Conservation (phyloP, 1,284 basidiomycete species). For the Volvariella volvacea region DNA sequence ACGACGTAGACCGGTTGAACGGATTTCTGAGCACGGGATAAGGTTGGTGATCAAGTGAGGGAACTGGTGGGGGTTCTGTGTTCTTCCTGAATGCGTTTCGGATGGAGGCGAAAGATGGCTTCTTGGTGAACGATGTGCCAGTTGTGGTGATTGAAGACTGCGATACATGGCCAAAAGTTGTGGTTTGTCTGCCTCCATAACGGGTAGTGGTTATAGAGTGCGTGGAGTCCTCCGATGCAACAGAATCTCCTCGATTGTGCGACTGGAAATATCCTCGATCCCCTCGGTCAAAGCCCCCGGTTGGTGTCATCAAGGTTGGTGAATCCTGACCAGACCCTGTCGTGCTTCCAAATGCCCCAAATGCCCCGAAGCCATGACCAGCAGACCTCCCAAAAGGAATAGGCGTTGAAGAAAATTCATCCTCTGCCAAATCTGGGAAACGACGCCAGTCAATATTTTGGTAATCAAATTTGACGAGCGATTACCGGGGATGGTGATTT, state of each 20-base stretch:
- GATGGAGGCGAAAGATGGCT: conserved; percentile 80
- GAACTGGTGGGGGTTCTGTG: conserved; percentile 59
- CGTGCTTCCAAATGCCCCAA: conserved; percentile 26
- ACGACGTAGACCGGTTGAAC: conserved; percentile 74
- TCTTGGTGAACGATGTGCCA: conserved; percentile 60
- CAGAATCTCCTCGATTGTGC: conserved; percentile 71
- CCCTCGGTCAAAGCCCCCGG: conserved; percentile 35
- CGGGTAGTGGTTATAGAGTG: conserved; percentile 45
- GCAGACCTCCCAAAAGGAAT: conserved; percentile 57
- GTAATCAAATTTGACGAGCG: conserved; percentile 3
- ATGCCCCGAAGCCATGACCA: conserved; percentile 33
- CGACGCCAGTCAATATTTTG: conserved; percentile 3
- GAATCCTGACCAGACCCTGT: conserved; percentile 53
- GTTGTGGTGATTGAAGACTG: conserved; percentile 58
- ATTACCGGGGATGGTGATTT: conserved; percentile 77
- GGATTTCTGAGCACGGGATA: conserved; percentile 71
- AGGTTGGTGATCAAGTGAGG: conserved; percentile 54
- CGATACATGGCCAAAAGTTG: conserved; percentile 59
- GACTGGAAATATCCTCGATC: conserved; percentile 59
- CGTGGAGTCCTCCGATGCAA: conserved; percentile 60
- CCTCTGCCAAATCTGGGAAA: conserved; percentile 62
- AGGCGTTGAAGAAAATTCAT: conserved; percentile 54
- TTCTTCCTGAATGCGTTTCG: conserved; percentile 84
- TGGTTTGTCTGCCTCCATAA: conserved; percentile 32
- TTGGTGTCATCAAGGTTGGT: conserved; percentile 50